Evolutionary conservation across 2,329 filamentous ascomycete genomes (phyloP).

Genomic region (Neocucurbitaria cava): DNA sequence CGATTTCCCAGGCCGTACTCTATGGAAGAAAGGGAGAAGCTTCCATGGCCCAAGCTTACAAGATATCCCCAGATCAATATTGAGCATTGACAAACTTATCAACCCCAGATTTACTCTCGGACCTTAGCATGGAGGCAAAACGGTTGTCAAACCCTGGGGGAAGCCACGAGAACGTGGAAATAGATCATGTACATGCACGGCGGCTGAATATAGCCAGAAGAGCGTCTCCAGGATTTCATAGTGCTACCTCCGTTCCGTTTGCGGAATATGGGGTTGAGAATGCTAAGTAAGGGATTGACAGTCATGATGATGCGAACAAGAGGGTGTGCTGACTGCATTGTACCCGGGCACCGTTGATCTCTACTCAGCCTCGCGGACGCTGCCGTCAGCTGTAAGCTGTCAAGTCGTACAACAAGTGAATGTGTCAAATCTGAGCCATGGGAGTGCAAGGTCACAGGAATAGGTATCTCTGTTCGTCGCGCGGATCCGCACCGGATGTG

Average conservation of each 20-base stretch:
- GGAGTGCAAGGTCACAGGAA: conserved; percentile 8
- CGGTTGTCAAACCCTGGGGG: conserved; percentile 1
- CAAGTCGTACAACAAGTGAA: conserved; percentile 7
- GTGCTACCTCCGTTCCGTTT: conserved; percentile 7
- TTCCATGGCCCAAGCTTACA: conserved; percentile 10
- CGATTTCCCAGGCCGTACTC: not conserved
- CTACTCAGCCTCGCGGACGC: conserved; percentile 38
- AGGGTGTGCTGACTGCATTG: conserved; percentile 42
- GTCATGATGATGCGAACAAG: conserved; percentile 15
- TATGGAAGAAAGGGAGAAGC: conserved; percentile 21
- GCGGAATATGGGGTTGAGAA: not conserved
- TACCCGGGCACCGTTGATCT: conserved; percentile 27
- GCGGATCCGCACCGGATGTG: conserved; percentile 11
- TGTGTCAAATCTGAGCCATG: conserved; percentile 1
- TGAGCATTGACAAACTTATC: conserved; percentile 16
- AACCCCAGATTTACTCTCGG: conserved; percentile 18
- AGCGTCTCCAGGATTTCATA: conserved; percentile 5
- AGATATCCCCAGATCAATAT: too few species aligned
- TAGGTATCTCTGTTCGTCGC: not conserved
- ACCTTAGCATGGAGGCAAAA: not conserved
- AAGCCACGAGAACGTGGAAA: conserved; percentile 11
- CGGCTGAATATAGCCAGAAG: conserved; percentile 15
- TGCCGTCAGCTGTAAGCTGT: conserved; percentile 18
- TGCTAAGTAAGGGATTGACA: conserved; percentile 1
- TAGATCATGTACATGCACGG: conserved; percentile 2